Evolutionary conservation across 2,329 filamentous ascomycete genomes (phyloP).

Genomic region (Claviceps sp.): DNA sequence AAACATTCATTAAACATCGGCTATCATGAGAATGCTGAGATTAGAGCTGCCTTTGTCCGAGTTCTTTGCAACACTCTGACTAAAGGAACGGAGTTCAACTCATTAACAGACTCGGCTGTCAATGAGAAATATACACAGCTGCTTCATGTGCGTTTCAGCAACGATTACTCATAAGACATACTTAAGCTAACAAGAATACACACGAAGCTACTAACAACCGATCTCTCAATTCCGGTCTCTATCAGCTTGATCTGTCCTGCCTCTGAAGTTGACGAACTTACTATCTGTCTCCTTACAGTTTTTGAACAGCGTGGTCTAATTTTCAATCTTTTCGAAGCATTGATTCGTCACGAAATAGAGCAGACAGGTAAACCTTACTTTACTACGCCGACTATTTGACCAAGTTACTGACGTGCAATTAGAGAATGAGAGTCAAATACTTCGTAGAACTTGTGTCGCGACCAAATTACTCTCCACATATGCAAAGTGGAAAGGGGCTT

Average conservation of each 20-base stretch:
- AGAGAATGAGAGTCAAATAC: slow-evolving; percentile 55
- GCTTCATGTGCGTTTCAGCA: slow-evolving; percentile 29
- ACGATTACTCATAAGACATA: neutral
- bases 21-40: slow-evolving; percentile 57
- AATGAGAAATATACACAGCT: slow-evolving; percentile 57
- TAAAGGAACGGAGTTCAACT: slow-evolving; percentile 60
- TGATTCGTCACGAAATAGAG: slow-evolving; percentile 56
- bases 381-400: neutral
- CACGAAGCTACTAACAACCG: slow-evolving; percentile 43
- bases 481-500: slow-evolving; percentile 55
- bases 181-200: neutral
- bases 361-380: slow-evolving; percentile 36
- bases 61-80: slow-evolving; percentile 57
- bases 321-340: slow-evolving; percentile 49
- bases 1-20: slow-evolving; percentile 58
- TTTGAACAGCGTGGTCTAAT: slow-evolving; percentile 52
- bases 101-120: slow-evolving; percentile 51
- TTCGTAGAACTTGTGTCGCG: slow-evolving; percentile 56
- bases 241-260: slow-evolving; percentile 55
- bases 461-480: slow-evolving; percentile 61
- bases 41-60: slow-evolving; percentile 55
- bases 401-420: slow-evolving; percentile 6
- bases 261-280: slow-evolving; percentile 54
- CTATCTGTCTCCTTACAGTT: slow-evolving; percentile 54
- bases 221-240: slow-evolving; percentile 48